A percentile compares a stretch with the other conserved stretches of the same genome.
Conservation (phyloP, 495 filamentous ascomycete species). For the Cenococcum geophilum region DNA sequence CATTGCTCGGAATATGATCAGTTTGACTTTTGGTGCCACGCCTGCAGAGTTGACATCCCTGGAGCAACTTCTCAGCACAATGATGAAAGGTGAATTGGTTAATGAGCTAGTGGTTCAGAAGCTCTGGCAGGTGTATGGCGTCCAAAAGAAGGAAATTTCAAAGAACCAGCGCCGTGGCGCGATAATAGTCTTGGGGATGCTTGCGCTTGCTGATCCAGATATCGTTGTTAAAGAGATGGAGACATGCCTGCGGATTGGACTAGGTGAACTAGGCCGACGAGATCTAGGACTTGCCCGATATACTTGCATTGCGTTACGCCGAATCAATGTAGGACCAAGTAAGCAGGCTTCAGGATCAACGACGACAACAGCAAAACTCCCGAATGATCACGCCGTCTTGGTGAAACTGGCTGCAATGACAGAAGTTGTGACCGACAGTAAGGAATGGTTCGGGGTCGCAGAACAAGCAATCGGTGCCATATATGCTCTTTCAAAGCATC, state of each 20-base stretch:
- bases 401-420: slow-evolving; percentile 72
- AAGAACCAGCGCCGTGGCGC: slow-evolving; percentile 84
- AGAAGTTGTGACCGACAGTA: slow-evolving; percentile 77
- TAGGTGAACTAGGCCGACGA: slow-evolving; percentile 69
- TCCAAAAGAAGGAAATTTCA: slow-evolving; percentile 89
- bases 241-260: slow-evolving; percentile 81
- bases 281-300: slow-evolving; percentile 90
- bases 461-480: slow-evolving; percentile 96
- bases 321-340: slow-evolving; percentile 69
- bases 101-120: slow-evolving; percentile 82
- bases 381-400: slow-evolving; percentile 87
- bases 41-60: slow-evolving; percentile 91
- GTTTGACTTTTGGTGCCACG: slow-evolving; percentile 88
- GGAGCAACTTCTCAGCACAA: slow-evolving; percentile 88
- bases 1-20: slow-evolving; percentile 97
- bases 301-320: slow-evolving; percentile 83
- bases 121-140: slow-evolving; percentile 94
- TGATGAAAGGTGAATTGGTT: slow-evolving; percentile 91
- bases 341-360: slow-evolving; percentile 47
- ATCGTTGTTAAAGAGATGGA: slow-evolving; percentile 92
- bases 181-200: slow-evolving; percentile 96
- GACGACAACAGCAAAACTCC: slow-evolving; percentile 61
- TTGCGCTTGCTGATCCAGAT: slow-evolving; percentile 85
- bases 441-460: slow-evolving; percentile 95
- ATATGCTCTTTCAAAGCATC: slow-evolving; percentile 89